These are phyloP conservation scores for Globisporangium barbulae DNA, from an alignment of 352 stramenopile genomes.

Conservation along the genomic window DNA sequence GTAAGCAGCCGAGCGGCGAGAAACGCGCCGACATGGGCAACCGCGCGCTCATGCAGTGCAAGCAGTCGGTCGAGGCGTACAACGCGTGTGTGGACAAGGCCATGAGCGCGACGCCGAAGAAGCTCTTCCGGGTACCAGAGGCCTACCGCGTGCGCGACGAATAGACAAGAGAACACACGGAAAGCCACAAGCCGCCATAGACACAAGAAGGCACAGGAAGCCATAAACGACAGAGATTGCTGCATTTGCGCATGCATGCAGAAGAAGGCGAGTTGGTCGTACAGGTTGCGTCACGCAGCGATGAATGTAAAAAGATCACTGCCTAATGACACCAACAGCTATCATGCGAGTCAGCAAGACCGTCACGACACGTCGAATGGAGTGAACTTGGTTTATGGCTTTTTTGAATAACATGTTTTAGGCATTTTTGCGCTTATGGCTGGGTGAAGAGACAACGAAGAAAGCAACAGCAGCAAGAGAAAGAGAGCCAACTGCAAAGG, in stretches of 20 bases:
- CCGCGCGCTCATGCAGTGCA: conserved; percentile 57
- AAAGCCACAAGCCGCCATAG: background rate
- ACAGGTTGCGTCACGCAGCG: background rate
- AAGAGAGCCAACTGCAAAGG: background rate
- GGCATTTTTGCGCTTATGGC: conserved; percentile 16
- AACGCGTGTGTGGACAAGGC: conserved; percentile 71
- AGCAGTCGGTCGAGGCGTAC: conserved; percentile 54
- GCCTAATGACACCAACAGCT: background rate
- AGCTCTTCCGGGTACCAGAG: conserved; percentile 80
- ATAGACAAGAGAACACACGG: conserved; percentile 4
- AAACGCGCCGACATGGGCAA: conserved; percentile 64
- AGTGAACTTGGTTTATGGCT: background rate
- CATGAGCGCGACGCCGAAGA: conserved; percentile 49
- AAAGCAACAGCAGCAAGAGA: background rate
- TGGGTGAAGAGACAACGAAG: background rate
- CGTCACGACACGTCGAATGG: background rate
- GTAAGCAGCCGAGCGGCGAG: conserved; percentile 60
- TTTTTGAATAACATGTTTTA: conserved; percentile 17
- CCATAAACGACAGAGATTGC: background rate
- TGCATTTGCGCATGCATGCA: background rate
- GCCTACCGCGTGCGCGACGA: conserved; percentile 70
- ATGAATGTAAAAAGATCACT: no score
- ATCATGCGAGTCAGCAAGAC: background rate
- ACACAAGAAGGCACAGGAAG: background rate
- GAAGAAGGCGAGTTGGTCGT: background rate